phyloP scores from a whole-genome alignment of 805 yeast species.

The Torulaspora microellipsoides region DNA sequence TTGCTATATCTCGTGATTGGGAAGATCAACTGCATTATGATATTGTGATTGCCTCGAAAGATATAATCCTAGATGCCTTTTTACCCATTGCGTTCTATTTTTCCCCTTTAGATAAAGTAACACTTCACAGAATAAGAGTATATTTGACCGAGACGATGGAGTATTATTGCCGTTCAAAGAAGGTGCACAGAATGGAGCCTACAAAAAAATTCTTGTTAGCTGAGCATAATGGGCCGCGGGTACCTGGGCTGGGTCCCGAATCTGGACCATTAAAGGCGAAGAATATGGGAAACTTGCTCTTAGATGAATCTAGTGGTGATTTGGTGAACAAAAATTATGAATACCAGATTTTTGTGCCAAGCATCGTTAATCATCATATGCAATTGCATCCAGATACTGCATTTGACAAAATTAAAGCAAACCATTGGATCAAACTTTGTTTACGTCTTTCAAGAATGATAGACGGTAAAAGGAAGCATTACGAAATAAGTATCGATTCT shows the following conservation, averaged over 20 bases:
- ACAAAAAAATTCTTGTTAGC: slow-evolving; percentile 70
- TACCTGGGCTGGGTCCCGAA: slow-evolving; percentile 32
- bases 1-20: slow-evolving; percentile 87
- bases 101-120: slow-evolving; percentile 80
- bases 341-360: slow-evolving; percentile 82
- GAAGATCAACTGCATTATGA: slow-evolving; percentile 88
- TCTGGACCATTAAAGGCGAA: slow-evolving; percentile 35
- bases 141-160: slow-evolving; percentile 86
- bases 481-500: slow-evolving; percentile 90
- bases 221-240: slow-evolving; percentile 69
- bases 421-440: slow-evolving; percentile 93
- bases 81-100: slow-evolving; percentile 81
- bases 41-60: slow-evolving; percentile 84
- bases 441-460: slow-evolving; percentile 70
- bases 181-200: slow-evolving; percentile 91
- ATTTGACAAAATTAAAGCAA: slow-evolving; percentile 72
- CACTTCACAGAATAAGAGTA: slow-evolving; percentile 78
- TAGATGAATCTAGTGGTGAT: slow-evolving; percentile 47
- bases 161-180: slow-evolving; percentile 79
- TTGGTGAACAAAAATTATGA: slow-evolving; percentile 74
- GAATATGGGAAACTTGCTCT: slow-evolving; percentile 39
- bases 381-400: slow-evolving; percentile 83
- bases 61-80: slow-evolving; percentile 75
- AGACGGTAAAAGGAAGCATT: slow-evolving; percentile 74
- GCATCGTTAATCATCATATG: slow-evolving; percentile 50